phyloP scores from a whole-genome alignment of 345 rosid genomes.

The Moringa oleifera region DNA sequence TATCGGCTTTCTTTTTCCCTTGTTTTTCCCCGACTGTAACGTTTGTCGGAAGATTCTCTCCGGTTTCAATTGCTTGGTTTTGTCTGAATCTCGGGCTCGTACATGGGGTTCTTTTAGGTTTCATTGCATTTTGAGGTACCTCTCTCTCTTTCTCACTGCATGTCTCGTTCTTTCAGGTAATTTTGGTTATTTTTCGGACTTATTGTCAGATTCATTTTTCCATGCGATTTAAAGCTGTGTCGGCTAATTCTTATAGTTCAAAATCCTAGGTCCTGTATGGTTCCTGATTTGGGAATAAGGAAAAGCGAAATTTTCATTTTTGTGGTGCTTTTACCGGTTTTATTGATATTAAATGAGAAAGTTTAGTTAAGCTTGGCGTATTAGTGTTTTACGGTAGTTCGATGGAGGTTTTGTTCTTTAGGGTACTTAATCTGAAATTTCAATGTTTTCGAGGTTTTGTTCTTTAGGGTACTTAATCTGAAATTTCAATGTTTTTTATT shows the following conservation, averaged over 20 bases:
- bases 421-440: conserved; percentile 6
- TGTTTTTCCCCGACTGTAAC: conserved; percentile 27
- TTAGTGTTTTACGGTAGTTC: conserved; percentile 11
- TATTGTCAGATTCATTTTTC: not conserved
- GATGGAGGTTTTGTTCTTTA: conserved; percentile 6
- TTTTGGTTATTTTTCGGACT: not conserved
- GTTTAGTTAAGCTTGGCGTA: conserved; percentile 8
- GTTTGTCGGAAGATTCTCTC: conserved; percentile 43
- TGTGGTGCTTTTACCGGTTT: conserved; percentile 2
- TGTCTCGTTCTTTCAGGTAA: no score
- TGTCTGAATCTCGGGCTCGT: conserved; percentile 3
- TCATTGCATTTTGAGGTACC: not conserved
- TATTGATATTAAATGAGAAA: conserved; percentile 1
- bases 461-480: conserved; percentile 10
- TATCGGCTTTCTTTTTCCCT: no score
- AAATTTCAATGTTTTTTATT: not conserved
- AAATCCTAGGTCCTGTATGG: conserved; percentile 40
- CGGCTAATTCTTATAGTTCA: conserved; percentile 8
- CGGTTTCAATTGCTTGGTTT: conserved; percentile 27
- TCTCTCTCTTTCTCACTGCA: conserved; percentile 16
- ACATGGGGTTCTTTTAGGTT: conserved; percentile 8
- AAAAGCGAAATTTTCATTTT: conserved; percentile 3
- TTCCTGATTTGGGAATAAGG: conserved; percentile 19
- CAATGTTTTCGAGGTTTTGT: not conserved
- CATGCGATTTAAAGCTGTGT: conserved; percentile 12